Base-by-base conservation (phyloP, 2,329 filamentous ascomycete genomes). In the Dactylonectria macrodidyma region DNA sequence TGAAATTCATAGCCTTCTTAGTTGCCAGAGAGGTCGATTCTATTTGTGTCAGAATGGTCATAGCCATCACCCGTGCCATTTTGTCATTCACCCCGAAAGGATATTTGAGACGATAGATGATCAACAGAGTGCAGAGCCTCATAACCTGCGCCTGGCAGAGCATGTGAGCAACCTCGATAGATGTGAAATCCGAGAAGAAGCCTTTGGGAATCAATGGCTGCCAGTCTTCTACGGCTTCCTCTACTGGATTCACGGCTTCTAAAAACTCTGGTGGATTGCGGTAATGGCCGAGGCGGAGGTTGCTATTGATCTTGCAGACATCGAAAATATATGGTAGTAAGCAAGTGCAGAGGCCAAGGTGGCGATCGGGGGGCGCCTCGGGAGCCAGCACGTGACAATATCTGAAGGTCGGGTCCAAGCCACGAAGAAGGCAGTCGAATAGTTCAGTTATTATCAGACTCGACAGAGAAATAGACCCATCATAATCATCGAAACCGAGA, bases 121-220 rank as follows among this genome's bases (percentile, higher is more conserved):
- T 62, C 8, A 79, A 67, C 8, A 77, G 64, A 4, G 68, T 69
- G 2, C 71, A 71, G 5, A 70, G 57, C 5, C 71, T 73, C 62
- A 75, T 69, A 14, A 74, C 71, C n/a, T 75, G 72, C 2, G 69
- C 73, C 38, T 79, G 77, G 12, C 75, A 77, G 46, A 77, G 65
- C 75, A 79, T 78, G 57, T 77, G 76, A 0, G 73, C 62, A 3
- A 77, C 66, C 36, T 78, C 77, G 12, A 57, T 54, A 1, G 73
- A 50, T 4, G 70, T 71, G 24, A 72, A 77, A 3, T 50, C 46
- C 0, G 30, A 62, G 9, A 51, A 63, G 50, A 78, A 76, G 50
- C 62, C 70, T 6, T 63, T 52, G 3, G 75, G 75, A 16, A 74
- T 67, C 3, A 61, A 34, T 1, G 76, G 76, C n/a, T 70, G 67